phyloP scores from a whole-genome alignment of 305 asterid species.

The Plantago rigida region DNA sequence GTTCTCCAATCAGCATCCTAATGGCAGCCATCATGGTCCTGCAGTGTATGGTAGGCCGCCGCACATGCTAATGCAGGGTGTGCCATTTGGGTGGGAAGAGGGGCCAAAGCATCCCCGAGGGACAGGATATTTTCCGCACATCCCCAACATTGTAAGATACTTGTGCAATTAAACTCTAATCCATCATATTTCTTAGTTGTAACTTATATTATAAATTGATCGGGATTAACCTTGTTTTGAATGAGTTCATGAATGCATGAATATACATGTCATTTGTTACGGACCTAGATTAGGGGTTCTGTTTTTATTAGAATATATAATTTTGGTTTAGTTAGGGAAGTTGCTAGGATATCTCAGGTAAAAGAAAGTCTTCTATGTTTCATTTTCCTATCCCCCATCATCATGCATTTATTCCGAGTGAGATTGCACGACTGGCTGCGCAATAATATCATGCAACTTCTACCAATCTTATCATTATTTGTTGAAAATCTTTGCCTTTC shows the following conservation, averaged over 20 bases:
- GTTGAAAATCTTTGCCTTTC: constrained; percentile 17
- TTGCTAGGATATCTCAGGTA: not conserved
- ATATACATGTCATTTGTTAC: not conserved
- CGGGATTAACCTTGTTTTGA: not conserved
- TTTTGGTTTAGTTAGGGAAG: not conserved
- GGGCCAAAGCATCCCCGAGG: constrained; percentile 58
- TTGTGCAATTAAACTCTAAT: constrained; percentile 1
- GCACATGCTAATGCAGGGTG: constrained; percentile 33
- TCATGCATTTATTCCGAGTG: too few relatives aligned
- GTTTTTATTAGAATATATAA: too few relatives aligned
- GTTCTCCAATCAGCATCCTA: constrained; percentile 32
- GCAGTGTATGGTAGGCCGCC: constrained; percentile 32
- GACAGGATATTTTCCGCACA: constrained; percentile 66
- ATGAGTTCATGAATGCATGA: not conserved
- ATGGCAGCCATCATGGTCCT: constrained; percentile 32
- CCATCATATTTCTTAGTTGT: not conserved
- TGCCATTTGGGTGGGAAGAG: constrained; percentile 48
- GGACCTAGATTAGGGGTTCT: not conserved
- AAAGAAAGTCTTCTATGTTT: not conserved
- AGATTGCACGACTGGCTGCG: too few relatives aligned
- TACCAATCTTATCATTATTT: constrained; percentile 13
- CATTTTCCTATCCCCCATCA: too few relatives aligned
- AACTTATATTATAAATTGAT: not conserved
- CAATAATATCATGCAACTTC: too few relatives aligned
- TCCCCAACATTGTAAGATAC: constrained; percentile 51